Evolutionary conservation across 768 basidiomycete species (phyloP).

Genomic region (Xerocomus brunneocitrinus): DNA sequence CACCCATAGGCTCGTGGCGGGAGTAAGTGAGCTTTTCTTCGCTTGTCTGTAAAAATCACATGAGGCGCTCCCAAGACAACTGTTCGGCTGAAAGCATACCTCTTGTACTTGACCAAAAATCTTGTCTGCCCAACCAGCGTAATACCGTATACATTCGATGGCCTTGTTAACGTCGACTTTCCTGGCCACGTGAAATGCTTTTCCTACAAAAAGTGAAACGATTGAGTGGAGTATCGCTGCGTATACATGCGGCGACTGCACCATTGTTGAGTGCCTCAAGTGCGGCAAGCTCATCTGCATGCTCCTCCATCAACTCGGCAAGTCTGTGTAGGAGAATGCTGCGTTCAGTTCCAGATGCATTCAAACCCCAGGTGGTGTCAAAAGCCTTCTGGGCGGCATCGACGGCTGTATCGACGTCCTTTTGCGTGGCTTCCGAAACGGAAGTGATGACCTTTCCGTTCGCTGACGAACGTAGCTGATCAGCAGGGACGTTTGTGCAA

Average conservation of each 20-base stretch:
- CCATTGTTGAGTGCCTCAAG: slow-evolving; percentile 71
- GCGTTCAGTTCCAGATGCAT: slow-evolving; percentile 49
- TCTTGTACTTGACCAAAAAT: slow-evolving; percentile 72
- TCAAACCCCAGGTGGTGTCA: slow-evolving; percentile 67
- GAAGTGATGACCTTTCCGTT: slow-evolving; percentile 59
- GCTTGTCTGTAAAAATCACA: slow-evolving; percentile 20
- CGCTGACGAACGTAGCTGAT: slow-evolving; percentile 33
- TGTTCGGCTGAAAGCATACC: slow-evolving; percentile 1
- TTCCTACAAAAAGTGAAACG: slow-evolving; percentile 34
- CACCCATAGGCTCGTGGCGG: slow-evolving; percentile 21
- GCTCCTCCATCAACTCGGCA: slow-evolving; percentile 55
- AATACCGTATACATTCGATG: slow-evolving; percentile 56
- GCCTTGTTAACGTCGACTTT: slow-evolving; percentile 30
- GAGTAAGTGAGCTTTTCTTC: slow-evolving; percentile 18
- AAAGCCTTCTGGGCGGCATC: slow-evolving; percentile 56
- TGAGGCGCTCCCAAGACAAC: background rate
- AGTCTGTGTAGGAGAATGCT: slow-evolving; percentile 57
- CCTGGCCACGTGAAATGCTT: slow-evolving; percentile 48
- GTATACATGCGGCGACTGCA: slow-evolving; percentile 15
- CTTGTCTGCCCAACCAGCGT: slow-evolving; percentile 90
- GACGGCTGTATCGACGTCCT: slow-evolving; percentile 78
- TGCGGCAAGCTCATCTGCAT: slow-evolving; percentile 64
- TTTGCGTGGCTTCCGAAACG: slow-evolving; percentile 51
- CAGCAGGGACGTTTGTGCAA: background rate
- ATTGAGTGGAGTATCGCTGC: background rate